These are phyloP conservation scores for Rhododendron ovatum DNA, from an alignment of 148 eudicot species.

Conservation along the genomic window DNA sequence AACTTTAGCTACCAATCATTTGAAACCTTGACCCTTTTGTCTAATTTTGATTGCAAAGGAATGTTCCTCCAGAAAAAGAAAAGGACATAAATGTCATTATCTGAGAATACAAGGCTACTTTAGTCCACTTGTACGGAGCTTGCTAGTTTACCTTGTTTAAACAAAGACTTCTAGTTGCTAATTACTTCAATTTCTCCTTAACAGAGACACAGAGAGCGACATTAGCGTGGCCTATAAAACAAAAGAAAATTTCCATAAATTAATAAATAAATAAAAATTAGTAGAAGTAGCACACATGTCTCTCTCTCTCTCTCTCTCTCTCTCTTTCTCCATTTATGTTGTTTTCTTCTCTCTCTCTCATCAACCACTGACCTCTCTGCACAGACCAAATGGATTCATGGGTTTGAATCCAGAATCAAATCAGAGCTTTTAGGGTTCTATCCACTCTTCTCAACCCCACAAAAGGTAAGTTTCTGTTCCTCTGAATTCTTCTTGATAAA, in stretches of 20 bases:
- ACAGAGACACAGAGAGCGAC: constrained; percentile 5
- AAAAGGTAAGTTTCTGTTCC: constrained; percentile 2
- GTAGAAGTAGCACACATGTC: background rate
- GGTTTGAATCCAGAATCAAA: constrained; percentile 19
- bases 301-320: background rate
- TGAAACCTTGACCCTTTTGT: background rate
- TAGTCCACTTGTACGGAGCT: background rate
- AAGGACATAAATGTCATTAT: constrained; percentile 10
- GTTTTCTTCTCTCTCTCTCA: constrained; percentile 6
- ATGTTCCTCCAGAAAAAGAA: background rate
- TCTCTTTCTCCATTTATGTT: background rate
- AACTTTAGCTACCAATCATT: background rate
- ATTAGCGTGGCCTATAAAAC: constrained; percentile 5
- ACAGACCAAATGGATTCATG: constrained; percentile 25
- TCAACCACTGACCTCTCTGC: constrained; percentile 14
- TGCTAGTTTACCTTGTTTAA: background rate
- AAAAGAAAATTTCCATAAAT: background rate
- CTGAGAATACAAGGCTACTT: background rate
- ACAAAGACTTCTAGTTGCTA: background rate
- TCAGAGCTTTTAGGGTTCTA: constrained; percentile 12
- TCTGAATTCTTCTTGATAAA: constrained; percentile 6
- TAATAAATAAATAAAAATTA: background rate
- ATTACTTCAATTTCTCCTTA: background rate
- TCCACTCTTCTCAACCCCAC: constrained; percentile 6
- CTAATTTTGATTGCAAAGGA: background rate